These are phyloP conservation scores for Mrakia blollopis DNA, from an alignment of 768 basidiomycete genomes.

Conservation along the genomic window DNA sequence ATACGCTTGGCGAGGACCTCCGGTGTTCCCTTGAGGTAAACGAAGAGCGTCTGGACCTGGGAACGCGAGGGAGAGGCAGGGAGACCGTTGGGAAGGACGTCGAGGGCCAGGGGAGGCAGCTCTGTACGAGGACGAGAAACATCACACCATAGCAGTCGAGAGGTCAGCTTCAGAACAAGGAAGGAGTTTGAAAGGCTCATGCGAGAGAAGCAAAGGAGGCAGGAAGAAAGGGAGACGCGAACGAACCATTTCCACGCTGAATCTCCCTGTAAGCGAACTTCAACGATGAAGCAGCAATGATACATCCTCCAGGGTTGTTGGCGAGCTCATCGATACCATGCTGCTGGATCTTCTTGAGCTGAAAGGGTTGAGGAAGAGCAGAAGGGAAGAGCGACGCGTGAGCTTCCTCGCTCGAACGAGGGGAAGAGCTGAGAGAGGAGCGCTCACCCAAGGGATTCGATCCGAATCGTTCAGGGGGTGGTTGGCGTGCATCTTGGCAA, in stretches of 20 bases:
- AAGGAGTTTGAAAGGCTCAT: no score
- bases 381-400: not conserved
- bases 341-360: slow-evolving; percentile 23
- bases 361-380: not conserved
- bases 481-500: slow-evolving; percentile 22
- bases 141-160: not conserved
- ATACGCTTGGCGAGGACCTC: slow-evolving; percentile 18
- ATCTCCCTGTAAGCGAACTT: slow-evolving; percentile 28
- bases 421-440: not conserved
- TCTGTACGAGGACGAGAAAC: not conserved
- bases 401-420: not conserved
- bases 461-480: slow-evolving; percentile 20
- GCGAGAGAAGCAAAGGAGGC: not conserved
- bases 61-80: not conserved
- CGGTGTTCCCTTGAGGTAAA: slow-evolving; percentile 26
- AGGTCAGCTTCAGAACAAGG: not conserved
- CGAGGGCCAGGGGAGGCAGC: not conserved
- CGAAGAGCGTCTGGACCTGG: slow-evolving; percentile 23
- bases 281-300: slow-evolving; percentile 28
- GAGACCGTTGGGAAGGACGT: slow-evolving; percentile 23
- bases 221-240: not conserved
- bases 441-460: slow-evolving; percentile 28
- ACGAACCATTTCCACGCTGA: slow-evolving; percentile 24
- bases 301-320: slow-evolving; percentile 19
- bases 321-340: slow-evolving; percentile 11